Base-by-base conservation (phyloP, 2,329 filamentous ascomycete genomes). In the Alternaria viburni region DNA sequence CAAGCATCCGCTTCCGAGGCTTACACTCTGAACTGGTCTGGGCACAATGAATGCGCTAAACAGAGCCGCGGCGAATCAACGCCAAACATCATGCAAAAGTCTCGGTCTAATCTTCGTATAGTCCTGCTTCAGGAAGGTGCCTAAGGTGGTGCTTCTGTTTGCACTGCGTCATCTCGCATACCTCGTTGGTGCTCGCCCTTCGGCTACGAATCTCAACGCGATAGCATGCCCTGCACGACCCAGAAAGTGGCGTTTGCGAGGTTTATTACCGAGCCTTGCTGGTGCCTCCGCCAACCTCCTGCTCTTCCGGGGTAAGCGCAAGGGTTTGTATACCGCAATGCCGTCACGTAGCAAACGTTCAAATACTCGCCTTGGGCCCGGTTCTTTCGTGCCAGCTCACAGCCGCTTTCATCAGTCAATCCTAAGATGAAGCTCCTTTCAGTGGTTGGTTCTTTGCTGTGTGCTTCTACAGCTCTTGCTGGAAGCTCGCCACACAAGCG, bases 381-480 rank as follows among this genome's bases (percentile, higher is more conserved):
- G 11, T 32, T 11, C 10, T 28, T 17, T 15, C 9, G 17, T 13
- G 3, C n/a, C 56, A 51, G 49, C 45, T 54, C 36, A 50, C 52
- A 62, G 50, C 49, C 52, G 43, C 58, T 62, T 62, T 59, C 58
- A 30, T 57, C 58, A 41, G 21, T 62, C 54, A 59, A 51, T 58
- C 59, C 5, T 65, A 77, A 66, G 23, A 79, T 79, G 77, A 78
- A 74, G 72, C 67, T 78, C 62, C 62, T 71, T 19, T 61, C 74
- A n/a, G 25, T 74, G 47, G 61, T 74, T 55, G 69, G 70, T 57
- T 67, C 72, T 19, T 54, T 78, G 55, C 62, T 77, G 15, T 78
- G 70, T 59, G 76, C 74, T 52, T 74, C 75, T 10, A 69, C 70
- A n/a, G 73, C 72, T 45, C 54, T 76, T 23, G 76, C 76, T 59